These are phyloP conservation scores for Conticribra weissflogii DNA, from an alignment of 108 stramenopile genomes.

Conservation along the genomic window DNA sequence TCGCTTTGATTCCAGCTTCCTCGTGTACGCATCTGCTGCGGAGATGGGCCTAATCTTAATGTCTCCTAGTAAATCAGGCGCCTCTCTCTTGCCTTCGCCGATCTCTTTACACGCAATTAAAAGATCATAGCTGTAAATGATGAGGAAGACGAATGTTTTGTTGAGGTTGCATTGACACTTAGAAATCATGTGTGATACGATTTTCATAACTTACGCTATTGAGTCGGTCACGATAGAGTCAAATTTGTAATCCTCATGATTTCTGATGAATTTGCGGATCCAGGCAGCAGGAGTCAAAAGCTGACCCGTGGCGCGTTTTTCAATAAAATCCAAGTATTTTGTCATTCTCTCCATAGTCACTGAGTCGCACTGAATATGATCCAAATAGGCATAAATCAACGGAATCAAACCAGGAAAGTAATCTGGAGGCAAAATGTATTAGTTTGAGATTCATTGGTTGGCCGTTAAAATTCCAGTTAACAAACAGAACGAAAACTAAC, in stretches of 20 bases:
- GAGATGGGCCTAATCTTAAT: constrained; percentile 73
- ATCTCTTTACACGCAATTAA: constrained; percentile 87
- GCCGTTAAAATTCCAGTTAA: neutral
- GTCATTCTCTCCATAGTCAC: constrained; percentile 75
- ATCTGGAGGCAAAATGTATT: constrained; percentile 45
- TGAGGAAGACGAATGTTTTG: neutral
- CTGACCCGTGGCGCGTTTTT: constrained; percentile 90
- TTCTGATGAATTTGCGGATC: constrained; percentile 91
- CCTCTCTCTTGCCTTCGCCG: constrained; percentile 81
- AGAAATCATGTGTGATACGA: too few relatives aligned
- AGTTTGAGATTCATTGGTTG: too few relatives aligned
- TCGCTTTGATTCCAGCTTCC: constrained; percentile 73
- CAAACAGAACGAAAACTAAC: constrained; percentile 12
- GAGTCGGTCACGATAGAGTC: constrained; percentile 92
- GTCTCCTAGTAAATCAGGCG: constrained; percentile 80
- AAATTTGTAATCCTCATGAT: constrained; percentile 92
- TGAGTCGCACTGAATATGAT: constrained; percentile 91
- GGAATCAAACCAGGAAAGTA: constrained; percentile 98
- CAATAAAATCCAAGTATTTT: constrained; percentile 86
- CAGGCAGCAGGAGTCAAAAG: constrained; percentile 94
- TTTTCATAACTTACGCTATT: constrained; percentile 68
- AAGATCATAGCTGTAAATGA: constrained; percentile 66
- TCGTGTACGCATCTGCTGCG: constrained; percentile 80
- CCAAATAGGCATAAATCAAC: constrained; percentile 94
- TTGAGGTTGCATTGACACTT: too few relatives aligned